Evolutionary conservation across 108 stramenopile genomes (phyloP).

Genomic region (Aureococcus anophagefferens): DNA sequence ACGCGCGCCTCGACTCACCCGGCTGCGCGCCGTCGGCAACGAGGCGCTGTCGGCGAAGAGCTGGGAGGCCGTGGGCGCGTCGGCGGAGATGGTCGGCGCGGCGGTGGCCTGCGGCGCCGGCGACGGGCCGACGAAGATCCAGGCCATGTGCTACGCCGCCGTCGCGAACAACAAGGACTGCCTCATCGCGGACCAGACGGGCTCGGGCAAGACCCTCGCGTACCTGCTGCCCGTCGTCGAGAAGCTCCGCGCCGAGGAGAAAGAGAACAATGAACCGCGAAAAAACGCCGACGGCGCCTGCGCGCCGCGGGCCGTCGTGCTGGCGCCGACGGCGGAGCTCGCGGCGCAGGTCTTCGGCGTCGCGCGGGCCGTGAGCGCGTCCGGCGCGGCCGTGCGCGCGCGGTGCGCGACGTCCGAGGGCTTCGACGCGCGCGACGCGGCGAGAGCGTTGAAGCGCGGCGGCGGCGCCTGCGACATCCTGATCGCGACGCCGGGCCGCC

Average conservation of each 20-base stretch:
- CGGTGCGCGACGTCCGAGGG: slow-evolving; percentile 28
- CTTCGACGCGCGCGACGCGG: neutral
- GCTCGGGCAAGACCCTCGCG: slow-evolving; percentile 80
- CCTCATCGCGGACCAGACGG: slow-evolving; percentile 86
- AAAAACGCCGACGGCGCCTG: neutral
- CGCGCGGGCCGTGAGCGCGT: slow-evolving; percentile 37
- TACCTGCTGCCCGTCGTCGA: slow-evolving; percentile 73
- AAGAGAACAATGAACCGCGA: neutral
- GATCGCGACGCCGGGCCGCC: slow-evolving; percentile 77
- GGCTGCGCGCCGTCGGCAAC: no score
- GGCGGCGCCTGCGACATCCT: slow-evolving; percentile 58
- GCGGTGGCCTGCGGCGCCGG: neutral
- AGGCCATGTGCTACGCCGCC: slow-evolving; percentile 24
- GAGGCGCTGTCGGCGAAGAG: neutral
- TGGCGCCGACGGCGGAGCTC: slow-evolving; percentile 83
- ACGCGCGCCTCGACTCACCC: no score
- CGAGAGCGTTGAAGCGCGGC: neutral
- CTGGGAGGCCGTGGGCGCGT: slow-evolving; percentile 4
- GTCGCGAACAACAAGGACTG: slow-evolving; percentile 45
- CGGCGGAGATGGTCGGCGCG: neutral
- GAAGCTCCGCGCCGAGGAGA: slow-evolving; percentile 2
- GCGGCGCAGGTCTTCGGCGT: slow-evolving; percentile 70
- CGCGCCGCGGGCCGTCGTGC: slow-evolving; percentile 37
- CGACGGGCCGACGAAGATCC: slow-evolving; percentile 1
- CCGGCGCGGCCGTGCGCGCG: slow-evolving; percentile 27